Evolutionary conservation across 352 stramenopile genomes (phyloP), one percentile per base, ranked within the genome.

Genomic region (Phytophthora tentaculata): DNA sequence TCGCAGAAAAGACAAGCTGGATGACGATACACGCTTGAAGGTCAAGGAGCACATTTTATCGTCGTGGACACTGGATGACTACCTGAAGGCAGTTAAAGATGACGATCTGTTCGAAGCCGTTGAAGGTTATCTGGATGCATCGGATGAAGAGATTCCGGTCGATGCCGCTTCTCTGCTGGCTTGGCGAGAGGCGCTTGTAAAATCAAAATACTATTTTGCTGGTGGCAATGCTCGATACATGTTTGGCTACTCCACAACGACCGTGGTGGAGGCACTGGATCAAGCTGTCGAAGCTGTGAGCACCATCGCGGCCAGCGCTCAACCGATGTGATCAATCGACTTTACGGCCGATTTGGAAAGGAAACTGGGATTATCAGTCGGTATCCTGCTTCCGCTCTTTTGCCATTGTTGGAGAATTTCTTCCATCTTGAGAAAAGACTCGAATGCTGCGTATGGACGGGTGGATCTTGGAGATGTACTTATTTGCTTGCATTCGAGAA

Each of bases 51-150:
- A 56, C n/a, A 16, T 49, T 56, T 16, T 61, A 37, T 35, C 58
- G 20, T 52, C 41, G 22, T 67, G 51, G 60, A 32, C 29, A 20
- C n/a, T 59, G 41, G 41, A 50, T 26, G 43, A 61, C 54, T 67
- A 61, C 16, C 14, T 56, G 3, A 32, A 49, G 9, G 41, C 50
- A 56, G 41, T 67, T 9, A 26, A 61, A 56, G 35, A 52, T 17
- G 61, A 49, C 13, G 12, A 61, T 12, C 28, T 61, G 1, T 61
- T 67, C 41, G 17, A 20, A 39, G 32, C 32, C 32, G 32, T 39
- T 39, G 32, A 14, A 39, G 32, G 32, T 39, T 39, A 14, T 39
- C 47, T 67, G 50, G 50, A 61, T 54, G 5, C 59, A 29, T 59
- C 59, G 7, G 37, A 45, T 45, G 23, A 57, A 35, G 20, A 24